These are phyloP conservation scores for Hortiboletus campestris DNA, from an alignment of 768 basidiomycete species.

Conservation along the genomic window DNA sequence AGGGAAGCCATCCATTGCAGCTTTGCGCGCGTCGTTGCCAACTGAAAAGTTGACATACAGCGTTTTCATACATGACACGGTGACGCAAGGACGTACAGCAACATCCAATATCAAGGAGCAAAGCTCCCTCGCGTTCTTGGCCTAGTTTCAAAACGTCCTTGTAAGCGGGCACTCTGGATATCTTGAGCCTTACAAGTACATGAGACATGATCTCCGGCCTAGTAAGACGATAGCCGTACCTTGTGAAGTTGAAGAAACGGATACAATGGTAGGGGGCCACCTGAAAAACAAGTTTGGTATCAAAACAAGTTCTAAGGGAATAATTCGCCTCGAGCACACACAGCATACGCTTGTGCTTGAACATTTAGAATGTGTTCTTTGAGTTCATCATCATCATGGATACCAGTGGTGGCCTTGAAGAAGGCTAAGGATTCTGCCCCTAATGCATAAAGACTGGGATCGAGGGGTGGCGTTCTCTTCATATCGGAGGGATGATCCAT, in stretches of 20 bases:
- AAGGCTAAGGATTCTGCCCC: slow-evolving; percentile 19
- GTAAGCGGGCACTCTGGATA: slow-evolving; percentile 22
- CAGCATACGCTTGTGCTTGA: slow-evolving; percentile 34
- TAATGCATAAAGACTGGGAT: slow-evolving; percentile 16
- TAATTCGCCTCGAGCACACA: slow-evolving; percentile 7
- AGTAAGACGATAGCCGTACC: slow-evolving; percentile 2
- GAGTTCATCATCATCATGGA: slow-evolving; percentile 29
- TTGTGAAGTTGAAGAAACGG: slow-evolving; percentile 15
- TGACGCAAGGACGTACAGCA: slow-evolving; percentile 33
- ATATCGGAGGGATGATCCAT: not conserved
- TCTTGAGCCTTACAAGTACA: slow-evolving; percentile 16
- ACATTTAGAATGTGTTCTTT: slow-evolving; percentile 34
- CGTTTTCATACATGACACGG: not conserved
- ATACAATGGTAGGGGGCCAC: slow-evolving; percentile 27
- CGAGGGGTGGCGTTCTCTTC: not conserved
- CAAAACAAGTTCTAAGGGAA: not conserved
- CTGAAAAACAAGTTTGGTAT: slow-evolving; percentile 4
- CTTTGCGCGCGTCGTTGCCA: slow-evolving; percentile 42
- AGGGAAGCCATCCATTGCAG: slow-evolving; percentile 42
- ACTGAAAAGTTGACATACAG: slow-evolving; percentile 23
- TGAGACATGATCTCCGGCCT: not conserved
- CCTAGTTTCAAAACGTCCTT: slow-evolving; percentile 35
- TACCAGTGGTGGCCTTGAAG: slow-evolving; percentile 30
- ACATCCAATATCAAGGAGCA: slow-evolving; percentile 47
- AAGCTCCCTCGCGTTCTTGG: slow-evolving; percentile 32